Conservation (phyloP, 2,329 filamentous ascomycete species). For the Penicillium sp. region DNA sequence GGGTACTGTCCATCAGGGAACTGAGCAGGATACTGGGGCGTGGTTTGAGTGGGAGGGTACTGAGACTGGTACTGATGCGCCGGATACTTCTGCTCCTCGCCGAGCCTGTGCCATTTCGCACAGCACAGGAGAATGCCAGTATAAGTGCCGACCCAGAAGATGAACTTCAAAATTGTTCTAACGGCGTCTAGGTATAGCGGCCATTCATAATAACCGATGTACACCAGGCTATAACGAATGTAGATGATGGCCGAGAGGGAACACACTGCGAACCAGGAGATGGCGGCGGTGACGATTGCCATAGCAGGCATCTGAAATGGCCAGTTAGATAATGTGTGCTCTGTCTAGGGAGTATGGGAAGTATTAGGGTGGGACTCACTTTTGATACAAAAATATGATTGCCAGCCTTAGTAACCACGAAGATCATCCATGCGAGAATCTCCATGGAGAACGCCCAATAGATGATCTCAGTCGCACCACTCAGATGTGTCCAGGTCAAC, state of each 20-base stretch:
- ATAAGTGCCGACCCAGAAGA: constrained; percentile 24
- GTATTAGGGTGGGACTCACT: constrained; percentile 10
- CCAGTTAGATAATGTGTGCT: background rate
- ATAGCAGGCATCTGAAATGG: constrained; percentile 13
- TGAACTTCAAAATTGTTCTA: constrained; percentile 15
- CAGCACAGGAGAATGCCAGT: constrained; percentile 22
- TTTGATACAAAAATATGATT: constrained; percentile 15
- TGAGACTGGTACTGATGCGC: background rate
- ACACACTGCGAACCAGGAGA: constrained; percentile 22
- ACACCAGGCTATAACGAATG: constrained; percentile 16
- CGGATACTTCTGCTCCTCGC: constrained; percentile 1
- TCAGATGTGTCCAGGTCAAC: constrained; percentile 6
- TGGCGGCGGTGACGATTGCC: constrained; percentile 14
- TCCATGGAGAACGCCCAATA: constrained; percentile 25
- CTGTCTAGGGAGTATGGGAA: background rate
- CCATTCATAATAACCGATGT: background rate
- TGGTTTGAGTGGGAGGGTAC: background rate
- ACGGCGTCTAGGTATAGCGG: constrained; percentile 15
- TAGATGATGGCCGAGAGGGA: constrained; percentile 13
- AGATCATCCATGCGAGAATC: constrained; percentile 22
- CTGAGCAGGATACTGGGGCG: background rate
- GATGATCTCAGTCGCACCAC: constrained; percentile 14
- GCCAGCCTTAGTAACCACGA: constrained; percentile 17
- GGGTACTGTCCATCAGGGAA: background rate
- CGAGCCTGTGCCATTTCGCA: constrained; percentile 18